Evolutionary conservation across 345 rosid genomes (phyloP).

Genomic region (Orychophragmus violaceus): DNA sequence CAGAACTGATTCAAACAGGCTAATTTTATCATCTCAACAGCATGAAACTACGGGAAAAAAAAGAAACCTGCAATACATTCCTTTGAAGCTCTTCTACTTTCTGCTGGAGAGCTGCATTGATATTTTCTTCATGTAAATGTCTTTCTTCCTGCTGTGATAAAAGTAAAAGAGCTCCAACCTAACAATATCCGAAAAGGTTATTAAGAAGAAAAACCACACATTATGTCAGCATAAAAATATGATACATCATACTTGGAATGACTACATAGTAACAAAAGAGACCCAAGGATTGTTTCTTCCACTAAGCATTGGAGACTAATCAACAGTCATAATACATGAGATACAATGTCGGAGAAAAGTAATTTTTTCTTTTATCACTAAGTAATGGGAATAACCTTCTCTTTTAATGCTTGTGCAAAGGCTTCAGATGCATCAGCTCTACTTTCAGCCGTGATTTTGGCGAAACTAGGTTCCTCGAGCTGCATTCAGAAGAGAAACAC

Average conservation of each 20-base stretch:
- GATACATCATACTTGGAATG: background rate
- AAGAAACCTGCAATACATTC: slow-evolving; percentile 70
- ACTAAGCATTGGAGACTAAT: background rate
- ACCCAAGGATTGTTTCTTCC: background rate
- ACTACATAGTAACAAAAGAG: background rate
- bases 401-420: slow-evolving; percentile 77
- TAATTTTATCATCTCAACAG: background rate
- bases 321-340: background rate
- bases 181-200: slow-evolving; percentile 20
- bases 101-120: slow-evolving; percentile 72
- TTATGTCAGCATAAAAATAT: background rate
- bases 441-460: slow-evolving; percentile 21
- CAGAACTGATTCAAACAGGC: background rate
- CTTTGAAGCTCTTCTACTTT: slow-evolving; percentile 88
- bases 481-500: slow-evolving; percentile 29
- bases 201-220: background rate
- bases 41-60: slow-evolving; percentile 2
- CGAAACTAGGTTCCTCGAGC: slow-evolving; percentile 30
- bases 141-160: slow-evolving; percentile 96
- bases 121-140: slow-evolving; percentile 83
- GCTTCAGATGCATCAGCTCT: slow-evolving; percentile 43
- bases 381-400: slow-evolving; percentile 48
- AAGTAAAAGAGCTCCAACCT: slow-evolving; percentile 82
- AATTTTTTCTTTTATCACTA: background rate
- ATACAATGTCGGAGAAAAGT: background rate